phyloP scores from a whole-genome alignment of 2,329 filamentous ascomycete species.

The Alternaria brassicicola region DNA sequence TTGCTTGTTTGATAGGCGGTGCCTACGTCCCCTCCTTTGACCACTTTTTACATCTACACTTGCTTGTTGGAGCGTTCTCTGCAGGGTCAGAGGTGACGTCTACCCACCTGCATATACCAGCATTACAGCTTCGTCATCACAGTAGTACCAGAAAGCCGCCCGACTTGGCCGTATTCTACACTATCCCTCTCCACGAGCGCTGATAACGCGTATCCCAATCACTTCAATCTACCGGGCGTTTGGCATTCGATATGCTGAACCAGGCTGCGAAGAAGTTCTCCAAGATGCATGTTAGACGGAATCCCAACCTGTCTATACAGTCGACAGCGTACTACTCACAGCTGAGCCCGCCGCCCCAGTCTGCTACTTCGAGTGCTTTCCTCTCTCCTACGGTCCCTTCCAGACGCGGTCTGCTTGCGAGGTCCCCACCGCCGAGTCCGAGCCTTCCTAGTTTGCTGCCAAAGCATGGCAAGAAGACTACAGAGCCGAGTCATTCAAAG shows the following conservation, averaged over 20 bases:
- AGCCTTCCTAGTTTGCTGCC: slow-evolving; percentile 71
- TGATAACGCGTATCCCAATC: not conserved
- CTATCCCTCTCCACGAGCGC: slow-evolving; percentile 1
- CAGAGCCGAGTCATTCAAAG: slow-evolving; percentile 60
- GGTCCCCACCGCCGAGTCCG: slow-evolving; percentile 72
- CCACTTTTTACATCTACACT: slow-evolving; percentile 1
- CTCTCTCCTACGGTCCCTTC: slow-evolving; percentile 45
- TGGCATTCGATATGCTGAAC: slow-evolving; percentile 41
- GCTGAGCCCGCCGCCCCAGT: slow-evolving; percentile 36
- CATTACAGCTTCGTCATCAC: slow-evolving; percentile 11
- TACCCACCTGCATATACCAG: slow-evolving; percentile 6
- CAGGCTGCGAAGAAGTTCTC: slow-evolving; percentile 44
- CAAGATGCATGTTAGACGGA: slow-evolving; percentile 55
- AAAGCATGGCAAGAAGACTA: slow-evolving; percentile 66
- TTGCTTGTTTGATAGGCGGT: slow-evolving; percentile 16
- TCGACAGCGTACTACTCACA: slow-evolving; percentile 48
- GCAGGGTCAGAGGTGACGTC: slow-evolving; percentile 26
- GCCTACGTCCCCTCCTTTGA: slow-evolving; percentile 28
- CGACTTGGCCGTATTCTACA: slow-evolving; percentile 9
- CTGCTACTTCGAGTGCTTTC: slow-evolving; percentile 45
- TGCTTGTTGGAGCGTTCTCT: slow-evolving; percentile 14
- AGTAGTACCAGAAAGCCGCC: slow-evolving; percentile 16
- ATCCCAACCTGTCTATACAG: slow-evolving; percentile 55
- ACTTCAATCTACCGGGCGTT: not conserved
- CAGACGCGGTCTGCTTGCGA: slow-evolving; percentile 66